Conservation (phyloP, 202 grass and related monocot genomes). For the Setaria viridis region DNA sequence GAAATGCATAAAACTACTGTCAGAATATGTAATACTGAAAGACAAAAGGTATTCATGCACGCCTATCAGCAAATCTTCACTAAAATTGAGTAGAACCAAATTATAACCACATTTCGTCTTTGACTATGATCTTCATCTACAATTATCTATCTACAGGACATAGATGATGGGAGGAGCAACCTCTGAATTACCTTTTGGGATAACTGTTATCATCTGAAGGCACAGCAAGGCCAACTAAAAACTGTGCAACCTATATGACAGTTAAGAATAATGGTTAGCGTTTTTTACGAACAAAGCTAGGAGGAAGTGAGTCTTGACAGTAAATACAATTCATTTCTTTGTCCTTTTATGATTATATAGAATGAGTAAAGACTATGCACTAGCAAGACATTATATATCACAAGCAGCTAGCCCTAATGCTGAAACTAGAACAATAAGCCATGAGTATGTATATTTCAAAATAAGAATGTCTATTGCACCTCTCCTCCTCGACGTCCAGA, state of each 20-base stretch:
- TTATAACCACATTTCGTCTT: slow-evolving; percentile 9
- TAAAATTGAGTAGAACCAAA: slow-evolving; percentile 39
- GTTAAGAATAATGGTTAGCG: slow-evolving; percentile 27
- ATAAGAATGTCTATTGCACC: slow-evolving; percentile 52
- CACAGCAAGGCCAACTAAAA: slow-evolving; percentile 93
- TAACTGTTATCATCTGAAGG: slow-evolving; percentile 80
- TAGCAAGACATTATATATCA: slow-evolving; percentile 26
- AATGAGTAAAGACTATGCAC: slow-evolving; percentile 19
- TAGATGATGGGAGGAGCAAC: slow-evolving; percentile 25
- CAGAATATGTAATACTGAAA: not conserved
- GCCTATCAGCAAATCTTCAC: slow-evolving; percentile 23
- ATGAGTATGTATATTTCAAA: slow-evolving; percentile 21
- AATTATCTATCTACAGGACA: not conserved
- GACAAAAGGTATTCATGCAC: slow-evolving; percentile 3
- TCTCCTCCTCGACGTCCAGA: slow-evolving; percentile 87
- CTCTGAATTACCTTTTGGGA: slow-evolving; percentile 67
- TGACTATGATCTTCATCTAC: slow-evolving; percentile 12
- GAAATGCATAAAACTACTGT: not conserved
- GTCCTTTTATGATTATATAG: slow-evolving; percentile 16
- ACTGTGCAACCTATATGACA: slow-evolving; percentile 82
- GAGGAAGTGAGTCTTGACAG: slow-evolving; percentile 20
- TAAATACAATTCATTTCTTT: slow-evolving; percentile 29
- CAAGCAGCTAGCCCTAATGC: slow-evolving; percentile 21
- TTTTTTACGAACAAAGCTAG: slow-evolving; percentile 16
- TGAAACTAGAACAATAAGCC: slow-evolving; percentile 24